A percentile compares a stretch with the other conserved stretches of the same genome.
phyloP scores from a whole-genome alignment of 805 yeast genomes.

The Barnettozyma siamensis region DNA sequence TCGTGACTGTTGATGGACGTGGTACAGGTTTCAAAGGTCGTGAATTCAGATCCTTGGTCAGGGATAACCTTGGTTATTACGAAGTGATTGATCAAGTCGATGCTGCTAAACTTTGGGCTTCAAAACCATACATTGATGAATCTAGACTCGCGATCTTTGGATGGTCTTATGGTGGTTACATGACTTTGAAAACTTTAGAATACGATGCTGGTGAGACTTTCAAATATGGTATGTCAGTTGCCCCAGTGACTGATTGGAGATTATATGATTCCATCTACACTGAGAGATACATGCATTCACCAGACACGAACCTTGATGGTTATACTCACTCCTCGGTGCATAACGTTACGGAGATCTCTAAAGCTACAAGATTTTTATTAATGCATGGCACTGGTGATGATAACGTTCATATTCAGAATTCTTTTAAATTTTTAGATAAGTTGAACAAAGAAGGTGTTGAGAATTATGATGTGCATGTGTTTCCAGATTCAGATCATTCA shows the following conservation, averaged over 20 bases:
- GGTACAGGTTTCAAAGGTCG: constrained; percentile 92
- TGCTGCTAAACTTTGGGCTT: constrained; percentile 71
- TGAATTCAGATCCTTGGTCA: constrained; percentile 68
- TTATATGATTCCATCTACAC: constrained; percentile 91
- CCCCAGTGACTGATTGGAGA: constrained; percentile 95
- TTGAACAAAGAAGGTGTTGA: constrained; percentile 70
- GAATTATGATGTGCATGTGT: constrained; percentile 73
- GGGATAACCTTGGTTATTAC: constrained; percentile 73
- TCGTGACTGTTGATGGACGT: constrained; percentile 93
- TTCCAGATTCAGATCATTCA: constrained; percentile 78
- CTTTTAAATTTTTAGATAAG: constrained; percentile 69
- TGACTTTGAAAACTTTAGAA: constrained; percentile 87
- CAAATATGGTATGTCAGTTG: constrained; percentile 90
- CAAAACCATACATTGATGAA: constrained; percentile 58
- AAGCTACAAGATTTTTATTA: constrained; percentile 62
- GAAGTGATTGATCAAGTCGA: constrained; percentile 85
- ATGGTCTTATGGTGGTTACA: constrained; percentile 96
- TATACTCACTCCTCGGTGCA: constrained; percentile 54
- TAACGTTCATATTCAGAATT: constrained; percentile 92
- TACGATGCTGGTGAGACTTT: constrained; percentile 69
- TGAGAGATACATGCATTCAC: constrained; percentile 89
- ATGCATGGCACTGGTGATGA: constrained; percentile 99
- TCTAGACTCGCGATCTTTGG: constrained; percentile 87
- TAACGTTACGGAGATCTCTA: constrained; percentile 49
- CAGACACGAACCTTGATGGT: constrained; percentile 59